phyloP scores from a whole-genome alignment of 2,329 filamentous ascomycete genomes.

The Trichoderma gracile region DNA sequence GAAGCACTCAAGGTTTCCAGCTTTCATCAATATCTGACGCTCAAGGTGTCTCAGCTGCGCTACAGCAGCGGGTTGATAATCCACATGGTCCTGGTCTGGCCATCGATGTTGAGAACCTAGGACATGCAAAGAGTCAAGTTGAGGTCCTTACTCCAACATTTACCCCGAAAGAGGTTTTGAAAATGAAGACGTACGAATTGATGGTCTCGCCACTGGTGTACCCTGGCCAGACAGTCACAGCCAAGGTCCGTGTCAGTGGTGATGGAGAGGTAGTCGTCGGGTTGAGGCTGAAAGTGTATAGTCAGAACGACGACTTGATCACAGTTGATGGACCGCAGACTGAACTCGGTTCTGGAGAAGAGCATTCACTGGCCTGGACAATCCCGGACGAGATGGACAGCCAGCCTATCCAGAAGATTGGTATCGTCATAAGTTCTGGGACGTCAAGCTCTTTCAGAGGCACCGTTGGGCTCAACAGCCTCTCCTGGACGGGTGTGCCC shows the following conservation, averaged over 20 bases:
- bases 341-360: not conserved
- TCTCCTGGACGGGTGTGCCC: conserved; percentile 24
- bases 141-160: conserved; percentile 26
- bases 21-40: conserved; percentile 20
- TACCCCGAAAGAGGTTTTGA: conserved; percentile 22
- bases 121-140: not conserved
- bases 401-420: conserved; percentile 25
- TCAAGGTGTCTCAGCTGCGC: conserved; percentile 17
- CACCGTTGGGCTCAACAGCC: conserved; percentile 23
- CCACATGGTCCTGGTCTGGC: conserved; percentile 9
- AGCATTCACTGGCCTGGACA: not conserved
- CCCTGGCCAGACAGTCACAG: conserved; percentile 20
- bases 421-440: not conserved
- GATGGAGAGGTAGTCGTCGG: not conserved
- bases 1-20: conserved; percentile 41
- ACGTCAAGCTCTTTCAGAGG: not conserved
- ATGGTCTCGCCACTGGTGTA: conserved; percentile 27
- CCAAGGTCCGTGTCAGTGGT: not conserved
- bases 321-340: not conserved
- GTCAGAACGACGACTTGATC: conserved; percentile 11
- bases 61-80: conserved; percentile 3
- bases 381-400: conserved; percentile 22
- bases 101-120: not conserved
- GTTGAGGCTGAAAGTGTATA: conserved; percentile 19
- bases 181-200: conserved; percentile 24